Percentiles rank a stretch among this genome's conserved stretches.
Conservation (phyloP, 129 eudicot species). For the Flaveria linearis region DNA sequence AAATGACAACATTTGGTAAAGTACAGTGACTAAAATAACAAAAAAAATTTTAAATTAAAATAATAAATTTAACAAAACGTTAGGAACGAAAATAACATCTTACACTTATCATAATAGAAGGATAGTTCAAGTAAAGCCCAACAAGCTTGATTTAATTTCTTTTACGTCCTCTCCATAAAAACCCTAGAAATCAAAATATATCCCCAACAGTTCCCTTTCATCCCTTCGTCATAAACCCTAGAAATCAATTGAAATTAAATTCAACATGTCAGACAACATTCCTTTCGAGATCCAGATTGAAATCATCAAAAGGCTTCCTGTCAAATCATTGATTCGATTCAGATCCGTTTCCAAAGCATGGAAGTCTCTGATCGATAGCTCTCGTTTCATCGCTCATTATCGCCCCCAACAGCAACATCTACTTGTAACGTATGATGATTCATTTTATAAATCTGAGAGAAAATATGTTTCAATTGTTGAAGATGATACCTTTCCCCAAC, state of each 20-base stretch:
- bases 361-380: conserved; percentile 9
- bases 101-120: too few species aligned
- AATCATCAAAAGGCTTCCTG: neutral
- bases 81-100: too few species aligned
- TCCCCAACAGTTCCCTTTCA: neutral
- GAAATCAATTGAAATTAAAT: neutral
- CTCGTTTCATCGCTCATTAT: neutral
- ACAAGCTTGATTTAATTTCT: too few species aligned
- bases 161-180: too few species aligned
- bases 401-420: neutral
- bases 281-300: neutral
- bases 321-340: neutral
- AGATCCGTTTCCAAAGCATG: neutral
- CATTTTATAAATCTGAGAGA: neutral
- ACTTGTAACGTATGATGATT: neutral
- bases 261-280: neutral
- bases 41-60: too few species aligned
- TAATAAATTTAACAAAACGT: too few species aligned
- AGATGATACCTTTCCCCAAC: neutral
- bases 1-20: too few species aligned
- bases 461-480: neutral
- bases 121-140: too few species aligned
- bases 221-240: neutral
- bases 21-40: too few species aligned
- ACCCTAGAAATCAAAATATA: too few species aligned